These are phyloP conservation scores for Chytriomyces hyalinus DNA, from an alignment of 192 early-diverging fungal genomes.

Conservation along the genomic window DNA sequence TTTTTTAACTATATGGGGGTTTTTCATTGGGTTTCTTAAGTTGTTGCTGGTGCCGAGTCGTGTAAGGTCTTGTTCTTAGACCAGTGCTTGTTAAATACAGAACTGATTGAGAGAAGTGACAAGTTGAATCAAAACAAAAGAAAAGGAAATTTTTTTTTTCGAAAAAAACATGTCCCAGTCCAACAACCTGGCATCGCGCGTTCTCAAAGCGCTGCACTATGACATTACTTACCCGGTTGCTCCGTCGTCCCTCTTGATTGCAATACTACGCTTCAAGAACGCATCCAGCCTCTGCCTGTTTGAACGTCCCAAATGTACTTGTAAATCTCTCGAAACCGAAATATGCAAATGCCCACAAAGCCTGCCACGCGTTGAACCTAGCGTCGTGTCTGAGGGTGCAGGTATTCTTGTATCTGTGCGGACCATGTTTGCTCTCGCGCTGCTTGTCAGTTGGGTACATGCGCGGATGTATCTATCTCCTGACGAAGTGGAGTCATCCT, in stretches of 20 bases:
- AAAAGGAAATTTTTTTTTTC: background rate
- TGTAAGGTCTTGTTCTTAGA: background rate
- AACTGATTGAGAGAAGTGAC: background rate
- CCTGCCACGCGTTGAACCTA: background rate
- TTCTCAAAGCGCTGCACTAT: conserved; percentile 3
- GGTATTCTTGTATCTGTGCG: background rate
- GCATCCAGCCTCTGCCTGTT: background rate
- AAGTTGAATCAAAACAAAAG: background rate
- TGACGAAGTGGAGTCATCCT: background rate
- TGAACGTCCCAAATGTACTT: background rate
- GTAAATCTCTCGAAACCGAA: background rate
- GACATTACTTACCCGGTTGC: conserved; percentile 17
- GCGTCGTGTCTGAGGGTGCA: background rate
- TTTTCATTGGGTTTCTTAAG: background rate
- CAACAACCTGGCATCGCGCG: too few species aligned
- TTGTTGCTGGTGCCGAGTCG: background rate
- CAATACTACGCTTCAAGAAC: conserved; percentile 12
- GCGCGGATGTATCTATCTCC: background rate
- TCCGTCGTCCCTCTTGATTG: background rate
- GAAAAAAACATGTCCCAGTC: background rate
- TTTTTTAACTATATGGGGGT: background rate
- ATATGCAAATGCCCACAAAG: too few species aligned
- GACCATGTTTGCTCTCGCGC: background rate
- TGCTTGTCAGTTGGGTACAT: background rate
- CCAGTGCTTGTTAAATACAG: background rate